Evolutionary conservation across 768 basidiomycete species (phyloP).

Genomic region (Leccinum arenicola): DNA sequence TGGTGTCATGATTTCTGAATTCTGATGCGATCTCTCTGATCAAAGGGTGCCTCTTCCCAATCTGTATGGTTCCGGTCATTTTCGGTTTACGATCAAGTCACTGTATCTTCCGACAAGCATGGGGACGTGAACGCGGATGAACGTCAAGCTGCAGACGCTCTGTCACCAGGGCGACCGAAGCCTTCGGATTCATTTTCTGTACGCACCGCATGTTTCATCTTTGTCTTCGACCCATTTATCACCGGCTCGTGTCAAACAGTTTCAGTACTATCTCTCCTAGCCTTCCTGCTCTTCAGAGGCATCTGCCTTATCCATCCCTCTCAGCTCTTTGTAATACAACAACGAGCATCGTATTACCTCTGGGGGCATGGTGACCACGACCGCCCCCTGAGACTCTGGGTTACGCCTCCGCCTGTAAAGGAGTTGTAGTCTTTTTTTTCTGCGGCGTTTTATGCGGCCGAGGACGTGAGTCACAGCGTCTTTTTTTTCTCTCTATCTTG

Average conservation of each 20-base stretch:
- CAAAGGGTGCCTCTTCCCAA: too few relatives aligned
- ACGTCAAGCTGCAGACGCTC: too few relatives aligned
- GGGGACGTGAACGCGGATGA: too few relatives aligned
- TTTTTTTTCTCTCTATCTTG: too few relatives aligned
- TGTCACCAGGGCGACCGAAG: too few relatives aligned
- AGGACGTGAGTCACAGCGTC: too few relatives aligned
- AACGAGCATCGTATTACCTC: slow-evolving; percentile 60
- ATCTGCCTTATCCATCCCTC: slow-evolving; percentile 56
- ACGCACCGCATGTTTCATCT: slow-evolving; percentile 26
- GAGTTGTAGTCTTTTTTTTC: slow-evolving; percentile 16
- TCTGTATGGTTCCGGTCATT: too few relatives aligned
- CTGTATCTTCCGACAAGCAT: too few relatives aligned
- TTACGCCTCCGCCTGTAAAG: slow-evolving; percentile 22
- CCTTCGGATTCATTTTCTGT: slow-evolving; percentile 43
- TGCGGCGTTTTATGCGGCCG: too few relatives aligned
- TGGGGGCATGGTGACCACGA: slow-evolving; percentile 47
- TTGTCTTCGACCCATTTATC: not conserved
- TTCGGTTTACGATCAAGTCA: too few relatives aligned
- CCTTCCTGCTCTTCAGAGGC: slow-evolving; percentile 48
- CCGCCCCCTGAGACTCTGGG: slow-evolving; percentile 21
- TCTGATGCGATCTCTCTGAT: too few relatives aligned
- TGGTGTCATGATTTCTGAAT: too few relatives aligned
- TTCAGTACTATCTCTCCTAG: slow-evolving; percentile 37
- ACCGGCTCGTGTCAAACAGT: slow-evolving; percentile 28
- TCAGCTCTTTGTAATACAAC: slow-evolving; percentile 50